Evolutionary conservation across 257 asterid species (phyloP).

Genomic region (Scutellaria galericulata): DNA sequence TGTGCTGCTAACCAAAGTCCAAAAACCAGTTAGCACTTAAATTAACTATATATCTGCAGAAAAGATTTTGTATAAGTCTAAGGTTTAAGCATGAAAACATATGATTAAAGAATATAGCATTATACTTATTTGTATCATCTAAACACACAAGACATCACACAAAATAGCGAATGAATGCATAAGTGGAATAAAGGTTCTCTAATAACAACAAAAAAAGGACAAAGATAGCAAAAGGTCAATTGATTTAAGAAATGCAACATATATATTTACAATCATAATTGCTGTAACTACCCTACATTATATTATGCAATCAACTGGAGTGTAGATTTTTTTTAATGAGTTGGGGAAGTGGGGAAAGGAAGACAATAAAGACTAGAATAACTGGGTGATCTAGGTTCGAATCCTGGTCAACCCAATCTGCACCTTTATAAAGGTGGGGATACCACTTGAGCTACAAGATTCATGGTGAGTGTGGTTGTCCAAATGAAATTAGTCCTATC

Average conservation of each 20-base stretch:
- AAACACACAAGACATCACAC: background rate
- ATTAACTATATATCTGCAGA: conserved; percentile 21
- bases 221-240: background rate
- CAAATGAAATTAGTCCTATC: conserved; percentile 12
- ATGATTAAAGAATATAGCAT: background rate
- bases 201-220: conserved; percentile 17
- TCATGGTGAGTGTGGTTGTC: background rate
- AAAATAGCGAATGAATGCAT: conserved; percentile 12
- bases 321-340: background rate
- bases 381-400: too few species aligned
- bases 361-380: too few species aligned
- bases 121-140: background rate
- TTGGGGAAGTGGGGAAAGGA: too few species aligned
- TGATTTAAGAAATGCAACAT: conserved; percentile 11
- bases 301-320: conserved; percentile 23
- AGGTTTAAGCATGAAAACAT: background rate
- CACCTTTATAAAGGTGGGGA: too few species aligned
- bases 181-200: conserved; percentile 16
- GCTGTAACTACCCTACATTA: background rate
- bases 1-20: conserved; percentile 17
- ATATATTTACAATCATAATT: background rate
- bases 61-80: background rate
- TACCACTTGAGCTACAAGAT: too few species aligned
- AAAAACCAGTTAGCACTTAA: conserved; percentile 25
- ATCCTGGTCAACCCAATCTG: too few species aligned